Evolutionary conservation across 2,329 filamentous ascomycete species (phyloP).

Genomic region (Aspergillus ochraceus): DNA sequence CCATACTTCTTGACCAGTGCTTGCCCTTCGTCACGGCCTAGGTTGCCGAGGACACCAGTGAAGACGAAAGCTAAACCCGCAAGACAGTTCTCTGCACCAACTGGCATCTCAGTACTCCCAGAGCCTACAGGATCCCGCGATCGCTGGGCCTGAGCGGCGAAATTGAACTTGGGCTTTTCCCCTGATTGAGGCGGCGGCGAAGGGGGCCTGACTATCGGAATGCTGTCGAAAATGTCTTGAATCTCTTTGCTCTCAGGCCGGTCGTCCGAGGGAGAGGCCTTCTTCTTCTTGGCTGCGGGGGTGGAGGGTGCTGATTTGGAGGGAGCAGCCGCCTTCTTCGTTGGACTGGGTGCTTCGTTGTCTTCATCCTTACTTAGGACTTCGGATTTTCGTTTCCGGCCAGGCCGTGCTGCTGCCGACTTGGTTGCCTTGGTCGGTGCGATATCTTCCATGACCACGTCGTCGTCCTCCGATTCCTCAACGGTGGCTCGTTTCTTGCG

Average conservation of each 20-base stretch:
- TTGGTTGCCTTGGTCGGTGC: constrained; percentile 48
- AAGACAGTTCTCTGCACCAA: constrained; percentile 84
- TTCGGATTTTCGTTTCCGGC: constrained; percentile 59
- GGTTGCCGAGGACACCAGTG: constrained; percentile 77
- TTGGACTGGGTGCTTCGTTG: constrained; percentile 57
- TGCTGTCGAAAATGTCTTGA: constrained; percentile 82
- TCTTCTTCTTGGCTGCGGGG: constrained; percentile 46
- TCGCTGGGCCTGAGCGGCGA: constrained; percentile 60
- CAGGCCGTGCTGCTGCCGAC: constrained; percentile 36
- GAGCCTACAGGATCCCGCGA: constrained; percentile 63
- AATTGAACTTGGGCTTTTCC: constrained; percentile 75
- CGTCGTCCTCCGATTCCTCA: constrained; percentile 41
- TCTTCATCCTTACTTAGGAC: constrained; percentile 52
- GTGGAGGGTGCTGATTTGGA: constrained; percentile 36
- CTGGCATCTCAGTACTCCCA: constrained; percentile 70
- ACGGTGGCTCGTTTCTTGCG: constrained; percentile 34
- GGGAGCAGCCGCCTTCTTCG: constrained; percentile 53
- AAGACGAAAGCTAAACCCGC: constrained; percentile 92
- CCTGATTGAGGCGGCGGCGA: constrained; percentile 74
- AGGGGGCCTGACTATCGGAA: constrained; percentile 78
- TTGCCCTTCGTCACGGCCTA: constrained; percentile 82
- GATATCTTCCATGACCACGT: constrained; percentile 56
- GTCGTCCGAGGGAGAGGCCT: constrained; percentile 62
- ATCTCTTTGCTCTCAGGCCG: constrained; percentile 69
- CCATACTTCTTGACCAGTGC: constrained; percentile 89